Conservation (phyloP, 2,329 filamentous ascomycete species). For the Penicillium janthinellum region DNA sequence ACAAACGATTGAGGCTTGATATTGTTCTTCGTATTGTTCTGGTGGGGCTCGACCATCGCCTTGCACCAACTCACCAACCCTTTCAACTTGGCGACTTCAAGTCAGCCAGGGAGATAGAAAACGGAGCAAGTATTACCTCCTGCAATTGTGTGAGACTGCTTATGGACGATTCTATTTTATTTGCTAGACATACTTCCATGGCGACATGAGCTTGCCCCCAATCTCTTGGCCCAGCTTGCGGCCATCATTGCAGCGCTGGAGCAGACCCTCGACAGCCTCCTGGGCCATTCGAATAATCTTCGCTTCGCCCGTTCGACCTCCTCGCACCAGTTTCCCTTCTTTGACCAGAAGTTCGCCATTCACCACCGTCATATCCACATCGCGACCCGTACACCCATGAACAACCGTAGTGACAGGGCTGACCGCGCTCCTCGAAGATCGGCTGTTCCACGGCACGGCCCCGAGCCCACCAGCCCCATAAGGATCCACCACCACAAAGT, state of each 20-base stretch:
- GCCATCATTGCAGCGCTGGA: slow-evolving; percentile 8
- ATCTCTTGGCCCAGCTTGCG: slow-evolving; percentile 5
- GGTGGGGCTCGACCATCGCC: slow-evolving; percentile 12
- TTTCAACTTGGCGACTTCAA: neutral
- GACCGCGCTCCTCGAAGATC: slow-evolving; percentile 8
- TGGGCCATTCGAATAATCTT: slow-evolving; percentile 16
- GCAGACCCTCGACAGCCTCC: slow-evolving; percentile 2
- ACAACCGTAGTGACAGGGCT: slow-evolving; percentile 42
- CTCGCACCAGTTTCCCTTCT: slow-evolving; percentile 29
- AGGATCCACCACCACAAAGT: slow-evolving; percentile 32
- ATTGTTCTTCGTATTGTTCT: slow-evolving; percentile 20
- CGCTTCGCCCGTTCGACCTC: slow-evolving; percentile 15
- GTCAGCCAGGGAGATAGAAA: neutral
- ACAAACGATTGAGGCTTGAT: neutral
- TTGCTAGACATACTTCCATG: slow-evolving; percentile 9
- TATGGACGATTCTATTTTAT: neutral
- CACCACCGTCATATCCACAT: slow-evolving; percentile 47
- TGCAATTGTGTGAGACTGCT: neutral
- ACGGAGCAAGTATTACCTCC: neutral
- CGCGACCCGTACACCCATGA: slow-evolving; percentile 45
- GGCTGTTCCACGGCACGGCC: slow-evolving; percentile 39
- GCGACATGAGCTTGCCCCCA: slow-evolving; percentile 7
- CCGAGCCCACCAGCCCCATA: slow-evolving; percentile 30
- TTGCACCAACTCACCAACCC: neutral
- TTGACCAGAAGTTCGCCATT: slow-evolving; percentile 44